Evolutionary conservation across 2,329 filamentous ascomycete species (phyloP), one percentile per base, ranked within the genome.

Genomic region (Colletotrichum endophyticum): DNA sequence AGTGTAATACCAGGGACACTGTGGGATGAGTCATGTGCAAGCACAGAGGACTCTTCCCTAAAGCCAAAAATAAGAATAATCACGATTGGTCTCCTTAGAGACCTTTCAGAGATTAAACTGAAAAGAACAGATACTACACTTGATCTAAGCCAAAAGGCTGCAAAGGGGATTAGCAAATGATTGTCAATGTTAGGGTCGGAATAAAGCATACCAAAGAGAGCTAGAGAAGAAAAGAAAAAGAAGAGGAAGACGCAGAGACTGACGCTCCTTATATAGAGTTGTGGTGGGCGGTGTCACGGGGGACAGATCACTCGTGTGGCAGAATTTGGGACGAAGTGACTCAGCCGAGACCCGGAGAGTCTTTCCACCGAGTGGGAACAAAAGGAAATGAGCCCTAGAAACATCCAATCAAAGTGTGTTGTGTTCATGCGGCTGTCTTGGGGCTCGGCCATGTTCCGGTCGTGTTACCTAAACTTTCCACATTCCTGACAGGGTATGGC

Each of bases 111-210:
- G 93, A 95, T 96, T 96, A 96, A 96, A 95, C 94, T 96, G 93
- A 95, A 94, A 95, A 96, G 94, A 96, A 96, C 94, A 95, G 94
- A 95, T 95, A 95, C 94, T 95, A 95, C 93, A 95, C 93, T 95
- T 95, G 94, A 95, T 95, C 94, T 95, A 94, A 95, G 92, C 92
- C 90, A 92, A 90, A 89, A 88, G 88, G 32, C 30, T 28, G 28
- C 28, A 9, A 28, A 30, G 30, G 30, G 30, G 30, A n/a, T 32
- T 32, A 32, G 30, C 30, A 32, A 32, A 30, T 30, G 30, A n/a
- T n/a, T n/a, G n/a, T n/a, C n/a, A n/a, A n/a, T n/a, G n/a, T n/a
- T n/a, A n/a, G n/a, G n/a, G n/a, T n/a, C n/a, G n/a, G n/a, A n/a
- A n/a, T n/a, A n/a, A n/a, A n/a, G n/a, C n/a, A n/a, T n/a, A n/a